phyloP scores from a whole-genome alignment of 176 grass and related monocot genomes.

The Paspalum vaginatum region DNA sequence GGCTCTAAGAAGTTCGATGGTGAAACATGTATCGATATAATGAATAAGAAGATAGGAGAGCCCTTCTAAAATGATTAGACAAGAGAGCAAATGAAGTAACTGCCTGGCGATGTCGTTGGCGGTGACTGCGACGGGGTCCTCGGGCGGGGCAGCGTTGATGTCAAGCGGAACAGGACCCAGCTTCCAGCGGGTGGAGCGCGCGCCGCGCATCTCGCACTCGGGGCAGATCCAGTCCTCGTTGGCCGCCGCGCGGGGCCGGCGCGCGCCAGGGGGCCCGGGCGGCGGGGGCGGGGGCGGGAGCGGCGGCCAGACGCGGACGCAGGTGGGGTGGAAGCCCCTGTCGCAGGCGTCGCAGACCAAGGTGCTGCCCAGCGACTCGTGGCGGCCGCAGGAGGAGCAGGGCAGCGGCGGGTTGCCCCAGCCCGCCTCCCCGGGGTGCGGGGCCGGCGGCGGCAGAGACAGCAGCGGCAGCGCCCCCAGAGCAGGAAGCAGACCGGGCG shows the following conservation, averaged over 20 bases:
- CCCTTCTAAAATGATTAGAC: neutral
- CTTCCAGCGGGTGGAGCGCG: slow-evolving; percentile 67
- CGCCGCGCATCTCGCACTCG: slow-evolving; percentile 70
- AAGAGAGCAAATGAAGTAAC: neutral
- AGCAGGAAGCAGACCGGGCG: slow-evolving; percentile 18
- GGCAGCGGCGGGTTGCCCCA: slow-evolving; percentile 26
- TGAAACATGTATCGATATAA: slow-evolving; percentile 1
- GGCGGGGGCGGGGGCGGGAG: slow-evolving; percentile 39
- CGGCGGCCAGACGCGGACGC: slow-evolving; percentile 60
- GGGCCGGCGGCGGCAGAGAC: slow-evolving; percentile 40
- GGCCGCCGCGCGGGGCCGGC: slow-evolving; percentile 34
- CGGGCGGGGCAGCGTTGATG: slow-evolving; percentile 79
- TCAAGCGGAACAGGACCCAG: slow-evolving; percentile 63
- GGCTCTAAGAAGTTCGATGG: neutral
- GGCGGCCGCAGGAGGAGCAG: slow-evolving; percentile 60
- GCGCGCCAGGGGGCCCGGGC: slow-evolving; percentile 34
- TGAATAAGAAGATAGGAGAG: neutral
- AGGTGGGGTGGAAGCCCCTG: slow-evolving; percentile 78
- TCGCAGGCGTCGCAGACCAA: slow-evolving; percentile 91
- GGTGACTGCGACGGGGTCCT: slow-evolving; percentile 45
- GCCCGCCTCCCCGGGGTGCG: slow-evolving; percentile 71
- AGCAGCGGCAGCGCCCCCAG: neutral
- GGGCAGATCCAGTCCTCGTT: slow-evolving; percentile 91
- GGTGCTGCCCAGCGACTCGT: slow-evolving; percentile 53
- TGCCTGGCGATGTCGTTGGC: slow-evolving; percentile 52